Percentiles rank a stretch among this genome's conserved stretches.
phyloP scores from a whole-genome alignment of 306 rosid genomes.

The Sesbania bispinosa region DNA sequence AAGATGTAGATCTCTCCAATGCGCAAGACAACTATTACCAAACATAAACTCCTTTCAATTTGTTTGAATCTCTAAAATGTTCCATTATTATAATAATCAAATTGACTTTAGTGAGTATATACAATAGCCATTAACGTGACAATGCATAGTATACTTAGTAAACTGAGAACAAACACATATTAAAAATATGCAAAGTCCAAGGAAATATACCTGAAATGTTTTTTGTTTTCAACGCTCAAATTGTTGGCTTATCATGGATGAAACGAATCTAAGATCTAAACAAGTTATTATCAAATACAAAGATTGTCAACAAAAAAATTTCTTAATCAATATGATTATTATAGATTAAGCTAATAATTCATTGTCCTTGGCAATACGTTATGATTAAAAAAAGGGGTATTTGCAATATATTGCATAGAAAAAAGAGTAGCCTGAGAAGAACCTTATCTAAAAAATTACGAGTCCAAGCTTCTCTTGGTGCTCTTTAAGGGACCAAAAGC shows the following conservation, averaged over 20 bases:
- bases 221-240: neutral
- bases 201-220: neutral
- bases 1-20: neutral
- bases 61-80: neutral
- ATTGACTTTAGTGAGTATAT: neutral
- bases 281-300: neutral
- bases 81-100: neutral
- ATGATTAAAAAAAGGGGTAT: neutral
- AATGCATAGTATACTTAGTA: neutral
- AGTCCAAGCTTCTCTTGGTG: slow-evolving; percentile 49
- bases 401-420: neutral
- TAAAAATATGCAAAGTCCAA: neutral
- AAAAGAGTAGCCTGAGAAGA: neutral
- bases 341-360: neutral
- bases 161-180: neutral
- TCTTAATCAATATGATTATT: neutral
- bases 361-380: neutral
- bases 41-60: neutral
- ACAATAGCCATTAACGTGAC: neutral
- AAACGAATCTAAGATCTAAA: neutral
- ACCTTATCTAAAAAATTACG: slow-evolving; percentile 36
- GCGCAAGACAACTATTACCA: neutral
- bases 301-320: neutral
- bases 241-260: neutral
- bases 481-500: slow-evolving; percentile 47